phyloP scores from a whole-genome alignment of 176 grass and related monocot species.

The Microstegium vimineum region DNA sequence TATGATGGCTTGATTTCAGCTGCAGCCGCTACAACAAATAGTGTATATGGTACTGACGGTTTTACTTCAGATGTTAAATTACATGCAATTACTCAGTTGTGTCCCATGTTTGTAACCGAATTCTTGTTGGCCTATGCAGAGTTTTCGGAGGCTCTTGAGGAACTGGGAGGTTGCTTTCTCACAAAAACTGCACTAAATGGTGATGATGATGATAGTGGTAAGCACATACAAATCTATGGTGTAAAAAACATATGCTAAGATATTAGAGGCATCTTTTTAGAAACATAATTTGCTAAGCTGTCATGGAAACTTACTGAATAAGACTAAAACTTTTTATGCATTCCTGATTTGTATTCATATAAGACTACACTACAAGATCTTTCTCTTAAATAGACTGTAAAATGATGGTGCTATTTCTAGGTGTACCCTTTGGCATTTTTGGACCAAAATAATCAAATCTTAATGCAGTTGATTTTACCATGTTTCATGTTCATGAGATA shows the following conservation, averaged over 20 bases:
- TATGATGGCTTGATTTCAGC: conserved; percentile 87
- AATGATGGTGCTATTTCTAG: background rate
- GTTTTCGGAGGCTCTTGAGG: conserved; percentile 80
- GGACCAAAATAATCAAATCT: background rate
- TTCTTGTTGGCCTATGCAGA: conserved; percentile 37
- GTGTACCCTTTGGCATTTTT: background rate
- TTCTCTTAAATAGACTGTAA: background rate
- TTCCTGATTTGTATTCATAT: background rate
- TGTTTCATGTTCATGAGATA: background rate
- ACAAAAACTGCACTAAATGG: conserved; percentile 66
- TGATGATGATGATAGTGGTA: conserved; percentile 79
- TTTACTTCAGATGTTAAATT: conserved; percentile 25
- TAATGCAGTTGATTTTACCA: background rate
- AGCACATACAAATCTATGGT: conserved; percentile 24
- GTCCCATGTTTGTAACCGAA: background rate
- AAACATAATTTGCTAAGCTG: background rate
- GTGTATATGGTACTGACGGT: conserved; percentile 70
- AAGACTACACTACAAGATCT: background rate
- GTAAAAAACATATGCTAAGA: conserved; percentile 1
- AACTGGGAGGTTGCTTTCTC: conserved; percentile 82
- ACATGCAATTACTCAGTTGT: background rate
- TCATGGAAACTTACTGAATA: background rate
- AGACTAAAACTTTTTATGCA: background rate
- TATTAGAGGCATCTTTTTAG: background rate
- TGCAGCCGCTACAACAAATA: conserved; percentile 73